These are phyloP conservation scores for Pyrus communis DNA, from an alignment of 306 rosid species.

Conservation along the genomic window DNA sequence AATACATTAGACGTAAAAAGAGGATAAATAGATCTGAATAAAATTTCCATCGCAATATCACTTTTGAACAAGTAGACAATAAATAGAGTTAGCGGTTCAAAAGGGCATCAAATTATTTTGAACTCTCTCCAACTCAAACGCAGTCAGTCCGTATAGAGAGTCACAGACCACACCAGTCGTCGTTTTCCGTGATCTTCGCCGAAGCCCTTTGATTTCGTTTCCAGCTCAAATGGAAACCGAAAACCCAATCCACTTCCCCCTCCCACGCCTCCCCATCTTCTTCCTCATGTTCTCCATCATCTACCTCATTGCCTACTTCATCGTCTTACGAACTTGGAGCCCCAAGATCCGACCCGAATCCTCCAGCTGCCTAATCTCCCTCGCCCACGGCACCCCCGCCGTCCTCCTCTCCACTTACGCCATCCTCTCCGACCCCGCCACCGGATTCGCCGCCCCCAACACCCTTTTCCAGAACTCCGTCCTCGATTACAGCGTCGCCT, in stretches of 20 bases:
- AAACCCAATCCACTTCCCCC: background rate
- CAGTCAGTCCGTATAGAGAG: too few species aligned
- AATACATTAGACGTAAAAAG: too few species aligned
- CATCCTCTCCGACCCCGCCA: conserved; percentile 28
- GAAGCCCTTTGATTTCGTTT: background rate
- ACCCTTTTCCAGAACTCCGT: conserved; percentile 46
- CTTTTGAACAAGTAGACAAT: too few species aligned
- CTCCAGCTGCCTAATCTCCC: conserved; percentile 65
- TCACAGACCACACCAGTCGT: too few species aligned
- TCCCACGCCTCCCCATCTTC: conserved; percentile 30
- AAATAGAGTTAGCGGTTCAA: too few species aligned
- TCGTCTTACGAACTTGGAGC: conserved; percentile 54
- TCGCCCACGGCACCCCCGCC: conserved; percentile 86
- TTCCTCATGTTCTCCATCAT: conserved; percentile 39
- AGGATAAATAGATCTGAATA: too few species aligned
- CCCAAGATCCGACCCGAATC: conserved; percentile 84
- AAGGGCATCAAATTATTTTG: too few species aligned
- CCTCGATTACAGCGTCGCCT: conserved; percentile 83
- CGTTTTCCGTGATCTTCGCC: background rate
- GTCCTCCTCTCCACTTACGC: conserved; percentile 43
- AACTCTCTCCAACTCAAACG: too few species aligned
- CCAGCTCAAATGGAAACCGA: conserved; percentile 3
- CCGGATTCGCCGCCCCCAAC: conserved; percentile 52
- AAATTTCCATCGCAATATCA: fast-evolving
- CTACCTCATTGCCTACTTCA: conserved; percentile 52